These are phyloP conservation scores for Hypoxylon crocopeplum DNA, from an alignment of 495 filamentous ascomycete species.

Conservation along the genomic window DNA sequence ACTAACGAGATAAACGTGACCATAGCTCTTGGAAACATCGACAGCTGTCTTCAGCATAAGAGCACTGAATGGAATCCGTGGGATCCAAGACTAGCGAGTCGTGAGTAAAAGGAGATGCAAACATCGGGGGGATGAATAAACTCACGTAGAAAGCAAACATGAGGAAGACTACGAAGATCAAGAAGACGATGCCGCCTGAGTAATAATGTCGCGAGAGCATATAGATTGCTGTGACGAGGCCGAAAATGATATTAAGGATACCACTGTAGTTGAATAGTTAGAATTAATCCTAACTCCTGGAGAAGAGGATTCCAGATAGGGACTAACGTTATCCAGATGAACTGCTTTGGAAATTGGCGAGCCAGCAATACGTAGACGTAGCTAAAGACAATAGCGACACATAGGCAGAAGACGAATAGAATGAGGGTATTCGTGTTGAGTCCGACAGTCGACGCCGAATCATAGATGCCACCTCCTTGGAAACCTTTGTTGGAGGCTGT, in stretches of 20 bases:
- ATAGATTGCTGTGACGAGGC: slow-evolving; percentile 68
- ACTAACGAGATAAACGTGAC: slow-evolving; percentile 87
- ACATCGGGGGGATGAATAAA: neutral
- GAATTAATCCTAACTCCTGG: slow-evolving; percentile 62
- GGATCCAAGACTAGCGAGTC: slow-evolving; percentile 72
- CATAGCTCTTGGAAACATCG: slow-evolving; percentile 81
- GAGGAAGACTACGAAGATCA: slow-evolving; percentile 74
- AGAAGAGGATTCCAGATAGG: neutral
- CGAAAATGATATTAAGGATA: slow-evolving; percentile 84
- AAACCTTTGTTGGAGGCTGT: slow-evolving; percentile 62
- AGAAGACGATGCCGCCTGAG: slow-evolving; percentile 83
- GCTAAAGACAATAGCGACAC: slow-evolving; percentile 73
- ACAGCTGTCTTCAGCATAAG: slow-evolving; percentile 89
- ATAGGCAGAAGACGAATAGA: slow-evolving; percentile 79
- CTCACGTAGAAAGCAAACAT: slow-evolving; percentile 49
- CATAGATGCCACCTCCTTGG: slow-evolving; percentile 78
- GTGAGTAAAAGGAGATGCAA: neutral
- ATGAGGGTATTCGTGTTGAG: slow-evolving; percentile 86
- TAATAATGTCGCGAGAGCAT: slow-evolving; percentile 74
- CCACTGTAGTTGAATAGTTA: slow-evolving; percentile 69
- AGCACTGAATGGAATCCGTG: slow-evolving; percentile 85
- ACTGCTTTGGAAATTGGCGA: slow-evolving; percentile 83
- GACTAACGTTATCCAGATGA: slow-evolving; percentile 84
- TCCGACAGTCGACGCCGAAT: slow-evolving; percentile 67
- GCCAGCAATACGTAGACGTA: slow-evolving; percentile 78